These are phyloP conservation scores for Capronia coronata DNA, from an alignment of 2,329 filamentous ascomycete genomes.

Conservation along the genomic window DNA sequence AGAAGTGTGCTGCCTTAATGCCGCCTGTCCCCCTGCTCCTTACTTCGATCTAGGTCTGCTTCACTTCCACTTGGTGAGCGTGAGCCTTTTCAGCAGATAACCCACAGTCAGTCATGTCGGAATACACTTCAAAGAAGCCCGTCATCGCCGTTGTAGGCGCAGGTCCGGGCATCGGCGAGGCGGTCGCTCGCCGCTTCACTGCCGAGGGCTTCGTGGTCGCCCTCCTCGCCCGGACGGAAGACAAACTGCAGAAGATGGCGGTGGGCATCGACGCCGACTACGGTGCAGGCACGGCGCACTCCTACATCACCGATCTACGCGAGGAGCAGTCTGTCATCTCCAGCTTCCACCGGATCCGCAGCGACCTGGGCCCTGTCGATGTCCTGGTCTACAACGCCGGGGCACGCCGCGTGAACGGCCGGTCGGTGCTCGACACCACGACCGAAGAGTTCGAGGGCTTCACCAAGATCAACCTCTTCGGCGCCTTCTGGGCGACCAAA, in stretches of 20 bases:
- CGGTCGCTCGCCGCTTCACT: constrained; percentile 22
- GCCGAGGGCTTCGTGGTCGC: constrained; percentile 21
- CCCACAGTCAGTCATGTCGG: constrained; percentile 8
- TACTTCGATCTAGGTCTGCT: too few relatives aligned
- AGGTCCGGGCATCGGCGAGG: constrained; percentile 24
- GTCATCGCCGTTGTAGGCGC: constrained; percentile 24
- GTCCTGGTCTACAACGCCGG: constrained; percentile 25
- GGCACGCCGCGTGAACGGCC: constrained; percentile 22
- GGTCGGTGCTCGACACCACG: constrained; percentile 20
- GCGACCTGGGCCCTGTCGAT: constrained; percentile 17
- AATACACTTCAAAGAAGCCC: constrained; percentile 18
- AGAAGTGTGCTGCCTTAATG: too few relatives aligned
- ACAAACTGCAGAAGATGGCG: constrained; percentile 22
- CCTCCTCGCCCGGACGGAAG: constrained; percentile 22
- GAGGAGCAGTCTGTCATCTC: constrained; percentile 12
- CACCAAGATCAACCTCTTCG: constrained; percentile 26
- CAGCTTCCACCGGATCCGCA: constrained; percentile 17
- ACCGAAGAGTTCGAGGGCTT: constrained; percentile 25
- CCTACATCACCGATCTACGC: constrained; percentile 24
- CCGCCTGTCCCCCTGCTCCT: too few relatives aligned
- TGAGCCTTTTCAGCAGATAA: too few relatives aligned
- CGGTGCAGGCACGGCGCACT: constrained; percentile 14
- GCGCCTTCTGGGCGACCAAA: constrained; percentile 26
- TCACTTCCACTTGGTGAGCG: too few relatives aligned
- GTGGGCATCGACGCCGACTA: constrained; percentile 18